Conservation (phyloP, 2,329 filamentous ascomycete species). For the Aspergillus sojae region DNA sequence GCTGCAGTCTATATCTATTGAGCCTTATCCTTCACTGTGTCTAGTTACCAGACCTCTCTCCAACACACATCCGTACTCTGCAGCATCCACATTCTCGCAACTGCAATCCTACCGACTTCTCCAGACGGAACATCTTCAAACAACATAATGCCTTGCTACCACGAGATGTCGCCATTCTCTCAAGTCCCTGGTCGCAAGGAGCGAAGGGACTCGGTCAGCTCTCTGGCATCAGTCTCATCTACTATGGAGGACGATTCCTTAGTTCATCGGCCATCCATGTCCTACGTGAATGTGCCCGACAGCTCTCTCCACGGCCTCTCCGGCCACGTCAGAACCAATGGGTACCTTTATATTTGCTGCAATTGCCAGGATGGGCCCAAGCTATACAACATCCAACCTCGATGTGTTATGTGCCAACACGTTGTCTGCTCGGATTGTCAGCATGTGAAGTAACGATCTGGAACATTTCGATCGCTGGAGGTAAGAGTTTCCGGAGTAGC, state of each 20-base stretch:
- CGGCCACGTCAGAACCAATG: conserved; percentile 7
- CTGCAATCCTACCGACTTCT: background rate
- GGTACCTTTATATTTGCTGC: conserved; percentile 43
- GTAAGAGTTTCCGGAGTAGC: conserved; percentile 15
- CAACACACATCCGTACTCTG: background rate
- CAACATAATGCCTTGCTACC: background rate
- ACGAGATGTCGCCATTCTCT: background rate
- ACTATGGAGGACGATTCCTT: background rate
- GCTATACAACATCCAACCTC: conserved; percentile 35
- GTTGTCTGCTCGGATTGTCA: conserved; percentile 32
- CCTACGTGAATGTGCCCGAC: background rate
- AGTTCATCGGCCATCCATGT: background rate
- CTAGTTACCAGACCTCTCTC: background rate
- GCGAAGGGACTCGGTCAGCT: conserved; percentile 1
- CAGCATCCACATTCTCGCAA: background rate
- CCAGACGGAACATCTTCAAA: background rate
- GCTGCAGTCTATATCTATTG: background rate
- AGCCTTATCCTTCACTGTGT: background rate
- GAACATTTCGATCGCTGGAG: background rate
- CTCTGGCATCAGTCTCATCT: background rate
- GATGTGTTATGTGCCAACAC: conserved; percentile 39
- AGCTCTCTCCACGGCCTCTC: background rate
- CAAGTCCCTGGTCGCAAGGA: background rate
- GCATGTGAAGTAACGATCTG: conserved; percentile 28
- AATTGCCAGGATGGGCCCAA: conserved; percentile 43